Conservation (phyloP, 805 yeast genomes). For the Sungouiella blattae region DNA sequence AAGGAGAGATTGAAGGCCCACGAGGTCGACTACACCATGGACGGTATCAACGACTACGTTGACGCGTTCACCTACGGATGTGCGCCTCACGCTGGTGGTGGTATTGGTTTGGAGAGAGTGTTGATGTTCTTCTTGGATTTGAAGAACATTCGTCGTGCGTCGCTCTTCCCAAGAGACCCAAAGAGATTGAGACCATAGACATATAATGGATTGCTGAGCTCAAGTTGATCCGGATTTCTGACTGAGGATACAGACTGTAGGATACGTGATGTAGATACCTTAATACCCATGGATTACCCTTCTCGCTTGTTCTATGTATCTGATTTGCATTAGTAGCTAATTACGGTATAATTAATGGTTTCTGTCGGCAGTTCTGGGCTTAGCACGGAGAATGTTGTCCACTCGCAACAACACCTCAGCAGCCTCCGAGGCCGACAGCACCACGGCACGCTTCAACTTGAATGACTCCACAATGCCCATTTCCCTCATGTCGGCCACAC, state of each 20-base stretch:
- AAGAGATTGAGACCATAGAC: slow-evolving; percentile 89
- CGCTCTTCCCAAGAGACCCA: slow-evolving; percentile 98
- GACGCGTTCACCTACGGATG: slow-evolving; percentile 94
- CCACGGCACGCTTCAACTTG: slow-evolving; percentile 90
- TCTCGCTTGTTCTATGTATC: too few species aligned
- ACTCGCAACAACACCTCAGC: slow-evolving; percentile 94
- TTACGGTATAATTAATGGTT: slow-evolving; percentile 35
- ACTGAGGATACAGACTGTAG: too few species aligned
- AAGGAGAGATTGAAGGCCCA: slow-evolving; percentile 77
- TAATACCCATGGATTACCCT: too few species aligned
- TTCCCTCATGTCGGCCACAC: slow-evolving; percentile 90
- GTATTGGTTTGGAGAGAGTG: slow-evolving; percentile 98
- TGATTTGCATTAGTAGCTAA: too few species aligned
- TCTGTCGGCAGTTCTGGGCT: slow-evolving; percentile 95
- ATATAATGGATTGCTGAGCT: too few species aligned
- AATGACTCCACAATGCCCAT: slow-evolving; percentile 89
- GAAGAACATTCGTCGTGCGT: slow-evolving; percentile 98
- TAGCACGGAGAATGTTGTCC: slow-evolving; percentile 94
- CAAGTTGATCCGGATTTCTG: too few species aligned
- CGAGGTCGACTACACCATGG: slow-evolving; percentile 73
- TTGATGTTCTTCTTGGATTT: slow-evolving; percentile 96
- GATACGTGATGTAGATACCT: too few species aligned
- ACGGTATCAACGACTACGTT: slow-evolving; percentile 86
- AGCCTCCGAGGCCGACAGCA: slow-evolving; percentile 95
- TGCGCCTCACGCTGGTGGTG: slow-evolving; percentile 99